Base-by-base conservation (phyloP, 805 yeast genomes). In the Candida fluviatilis region DNA sequence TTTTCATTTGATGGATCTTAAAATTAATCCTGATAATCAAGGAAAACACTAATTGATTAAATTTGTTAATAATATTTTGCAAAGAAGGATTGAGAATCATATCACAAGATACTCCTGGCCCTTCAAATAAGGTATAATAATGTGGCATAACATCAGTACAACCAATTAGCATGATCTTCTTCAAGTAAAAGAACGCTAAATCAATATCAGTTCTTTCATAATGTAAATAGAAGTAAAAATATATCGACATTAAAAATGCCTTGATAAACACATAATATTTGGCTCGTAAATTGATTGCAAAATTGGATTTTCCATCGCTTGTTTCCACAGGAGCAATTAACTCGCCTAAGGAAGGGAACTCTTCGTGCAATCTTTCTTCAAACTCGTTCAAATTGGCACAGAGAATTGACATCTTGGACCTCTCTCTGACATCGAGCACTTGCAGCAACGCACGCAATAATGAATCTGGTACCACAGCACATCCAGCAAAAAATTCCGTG, bases 371-470 rank as follows among this genome's bases (percentile, higher is more conserved):
- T 15, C 48, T 43, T 0, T 37, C 24, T 41, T 76, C 79, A 15
- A 77, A 48, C 2, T 54, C 56, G 3, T 58, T 46, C 4, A 76
- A 31, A 14, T 54, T 46, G 2, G 49, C 44, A 23, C 71, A 45
- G 3, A 80, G 43, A 2, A 60, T 64, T 7, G 52, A 48, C 33
- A 78, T 48, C 1, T 61, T 57, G 12, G 74, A 59, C 5, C 58
- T 52, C 1, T 57, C 55, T 10, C 58, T 61, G 18, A 79, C 60
- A 46, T 71, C 62, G 32, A 76, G 54, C 3, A 73, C 62, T 13
- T 18, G 25, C 19, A 5, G 16, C 13, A 31, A 19, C 11, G 23
- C 11, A 6, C 23, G 19, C 24, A 31, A n/a, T 31, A 31, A 13
- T n/a, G 15, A n/a, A 8, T 5, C 15, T 18, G 19, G 34, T 6